Conservation (phyloP, 2,329 filamentous ascomycete species). For the Fusarium floridanum region DNA sequence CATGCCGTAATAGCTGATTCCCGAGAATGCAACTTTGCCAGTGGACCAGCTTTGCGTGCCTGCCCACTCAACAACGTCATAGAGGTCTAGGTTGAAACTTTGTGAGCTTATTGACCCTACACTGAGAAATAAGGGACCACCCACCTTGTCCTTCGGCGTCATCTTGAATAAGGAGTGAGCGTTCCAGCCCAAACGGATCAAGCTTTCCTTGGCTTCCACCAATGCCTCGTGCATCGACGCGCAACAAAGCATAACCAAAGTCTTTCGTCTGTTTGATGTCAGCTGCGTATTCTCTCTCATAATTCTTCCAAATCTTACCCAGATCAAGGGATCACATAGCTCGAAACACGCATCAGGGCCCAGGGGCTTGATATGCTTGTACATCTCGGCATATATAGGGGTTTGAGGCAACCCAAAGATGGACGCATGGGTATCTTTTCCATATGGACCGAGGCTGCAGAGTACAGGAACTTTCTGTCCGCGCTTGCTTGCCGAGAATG, state of each 20-base stretch:
- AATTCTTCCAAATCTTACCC: not conserved
- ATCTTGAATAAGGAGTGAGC: not conserved
- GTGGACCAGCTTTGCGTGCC: not conserved
- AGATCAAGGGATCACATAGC: not conserved
- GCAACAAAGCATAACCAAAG: not conserved
- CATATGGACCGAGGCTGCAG: not conserved
- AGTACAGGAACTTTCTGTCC: not conserved
- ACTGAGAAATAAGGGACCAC: not conserved
- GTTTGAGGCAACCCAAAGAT: not conserved
- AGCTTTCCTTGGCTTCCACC: not conserved
- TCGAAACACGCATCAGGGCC: not conserved
- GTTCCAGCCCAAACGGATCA: not conserved
- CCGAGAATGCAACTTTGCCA: not conserved
- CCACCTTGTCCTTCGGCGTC: not conserved
- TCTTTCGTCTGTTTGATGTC: not conserved
- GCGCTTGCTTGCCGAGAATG: not conserved
- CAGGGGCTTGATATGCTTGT: not conserved
- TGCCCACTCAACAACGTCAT: not conserved
- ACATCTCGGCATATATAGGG: not conserved
- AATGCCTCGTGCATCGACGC: not conserved
- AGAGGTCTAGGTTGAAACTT: not conserved
- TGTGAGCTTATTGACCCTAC: not conserved
- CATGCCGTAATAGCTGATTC: not conserved
- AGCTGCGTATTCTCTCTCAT: accelerated
- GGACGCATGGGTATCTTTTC: not conserved